Base-by-base conservation (phyloP, 225 moss, liverwort and hornwort genomes). In the Pseudoscleropodium purum region DNA sequence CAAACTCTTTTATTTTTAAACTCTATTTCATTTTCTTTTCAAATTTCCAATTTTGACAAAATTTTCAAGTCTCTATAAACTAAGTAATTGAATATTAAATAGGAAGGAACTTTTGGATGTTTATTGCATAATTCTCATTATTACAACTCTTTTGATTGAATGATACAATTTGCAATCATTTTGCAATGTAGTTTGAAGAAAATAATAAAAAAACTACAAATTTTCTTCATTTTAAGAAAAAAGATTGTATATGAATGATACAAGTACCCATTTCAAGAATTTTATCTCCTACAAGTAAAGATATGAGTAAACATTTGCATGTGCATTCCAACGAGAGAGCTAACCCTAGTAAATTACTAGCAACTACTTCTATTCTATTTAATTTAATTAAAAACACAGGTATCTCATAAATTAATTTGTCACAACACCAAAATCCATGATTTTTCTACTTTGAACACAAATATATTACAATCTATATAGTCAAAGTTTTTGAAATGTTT, bases 191-290 rank as follows among this genome's bases (percentile, higher is more conserved):
- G 3, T 57, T 60, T 79, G 9, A 60, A 52, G 37, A 18, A 25
- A 29, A 29, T 41, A 5, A 13, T 27, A 10, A 3, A 15, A 47
- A 80, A 25, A 39, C 4, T 39, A 37, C 4, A 37, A 39, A 3
- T 59, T 25, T 7, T 59, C 7, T 29, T 77, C 2, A 16, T 12
- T 29, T 79, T 18, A 59, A 59, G 36, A 15, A 39, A 39, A 59
- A 23, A 0, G 4, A 68, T 52, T 18, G 4, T 54, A 1, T 4
- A 1, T 9, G 4, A 54, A 13, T 34, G 8, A 29, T 9, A 30
- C 13, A 36, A 14, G 6, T 29, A 13, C 5, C 0, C 0, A 0
- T 57, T 4, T 39, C 24, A 19, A 59, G 3, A 70, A 59, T 12
- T 30, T 56, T 15, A 14, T 70, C 7, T 31, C 15, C 9, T 54